Evolutionary conservation across 768 basidiomycete species (phyloP).

Genomic region (Termitomyces titanicus): DNA sequence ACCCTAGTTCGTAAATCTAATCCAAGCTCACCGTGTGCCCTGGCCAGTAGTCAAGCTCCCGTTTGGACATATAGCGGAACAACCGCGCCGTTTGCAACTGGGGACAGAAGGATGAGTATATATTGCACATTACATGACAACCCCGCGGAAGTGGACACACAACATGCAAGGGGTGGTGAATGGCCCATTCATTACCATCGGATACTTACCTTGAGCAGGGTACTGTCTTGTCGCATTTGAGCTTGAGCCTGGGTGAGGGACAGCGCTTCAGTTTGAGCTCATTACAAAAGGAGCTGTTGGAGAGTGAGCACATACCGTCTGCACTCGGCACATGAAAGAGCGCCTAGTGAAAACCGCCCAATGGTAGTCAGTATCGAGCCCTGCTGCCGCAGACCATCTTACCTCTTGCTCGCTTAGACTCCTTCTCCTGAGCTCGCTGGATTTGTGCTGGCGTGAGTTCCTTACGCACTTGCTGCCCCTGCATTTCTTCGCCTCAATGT

Average conservation of each 20-base stretch:
- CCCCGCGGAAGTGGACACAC: neutral
- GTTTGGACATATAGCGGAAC: slow-evolving; percentile 76
- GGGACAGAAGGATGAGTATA: neutral
- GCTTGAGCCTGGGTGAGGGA: slow-evolving; percentile 43
- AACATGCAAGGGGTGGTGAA: neutral
- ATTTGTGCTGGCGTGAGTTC: slow-evolving; percentile 1
- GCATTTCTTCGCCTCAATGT: neutral
- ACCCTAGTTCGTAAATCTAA: neutral
- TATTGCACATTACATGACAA: neutral
- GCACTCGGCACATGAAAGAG: slow-evolving; percentile 61
- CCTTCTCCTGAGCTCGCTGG: slow-evolving; percentile 59
- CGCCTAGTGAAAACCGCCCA: slow-evolving; percentile 27
- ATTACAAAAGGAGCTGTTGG: neutral
- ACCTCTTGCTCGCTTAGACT: slow-evolving; percentile 62
- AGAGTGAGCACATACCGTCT: slow-evolving; percentile 41
- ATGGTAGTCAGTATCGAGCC: neutral
- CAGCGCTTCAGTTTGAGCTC: neutral
- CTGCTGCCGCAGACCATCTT: neutral
- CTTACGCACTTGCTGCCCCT: slow-evolving; percentile 3
- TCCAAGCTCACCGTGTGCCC: slow-evolving; percentile 58
- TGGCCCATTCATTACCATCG: neutral
- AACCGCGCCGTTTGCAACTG: slow-evolving; percentile 69
- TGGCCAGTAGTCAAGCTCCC: slow-evolving; percentile 75
- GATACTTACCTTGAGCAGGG: slow-evolving; percentile 48
- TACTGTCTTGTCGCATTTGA: slow-evolving; percentile 74